Evolutionary conservation across 192 early-diverging fungal genomes (phyloP).

Genomic region (Thamnidium elegans): DNA sequence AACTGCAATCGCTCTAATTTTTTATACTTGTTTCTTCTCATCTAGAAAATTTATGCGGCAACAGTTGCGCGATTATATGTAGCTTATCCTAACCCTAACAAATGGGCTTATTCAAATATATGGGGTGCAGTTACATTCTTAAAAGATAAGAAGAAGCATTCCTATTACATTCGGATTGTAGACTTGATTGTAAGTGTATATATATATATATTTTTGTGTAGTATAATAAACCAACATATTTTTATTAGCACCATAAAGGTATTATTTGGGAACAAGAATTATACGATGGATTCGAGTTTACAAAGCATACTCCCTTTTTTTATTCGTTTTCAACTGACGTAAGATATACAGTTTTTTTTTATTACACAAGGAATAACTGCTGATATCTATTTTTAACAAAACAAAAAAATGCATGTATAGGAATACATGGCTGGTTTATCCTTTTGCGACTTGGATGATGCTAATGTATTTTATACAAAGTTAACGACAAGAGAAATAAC

Average conservation of each 20-base stretch:
- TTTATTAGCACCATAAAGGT: conserved; percentile 43
- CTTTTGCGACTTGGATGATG: conserved; percentile 67
- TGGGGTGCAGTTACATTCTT: conserved; percentile 72
- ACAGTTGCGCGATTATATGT: conserved; percentile 79
- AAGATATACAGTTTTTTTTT: conserved; percentile 18
- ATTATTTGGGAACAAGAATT: conserved; percentile 83
- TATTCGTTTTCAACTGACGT: conserved; percentile 71
- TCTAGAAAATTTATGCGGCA: conserved; percentile 76
- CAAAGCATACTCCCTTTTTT: conserved; percentile 60
- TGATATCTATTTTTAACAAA: background rate
- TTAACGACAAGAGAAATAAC: conserved; percentile 49
- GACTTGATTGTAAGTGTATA: conserved; percentile 53
- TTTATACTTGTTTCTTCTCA: background rate
- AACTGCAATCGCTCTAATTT: background rate
- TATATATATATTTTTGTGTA: background rate
- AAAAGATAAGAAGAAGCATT: conserved; percentile 60
- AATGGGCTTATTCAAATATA: conserved; percentile 71
- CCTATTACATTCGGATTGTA: conserved; percentile 63
- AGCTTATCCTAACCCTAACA: conserved; percentile 62
- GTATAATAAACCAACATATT: background rate
- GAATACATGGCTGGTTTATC: conserved; percentile 67
- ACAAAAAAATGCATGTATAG: conserved; percentile 20
- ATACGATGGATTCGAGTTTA: conserved; percentile 69
- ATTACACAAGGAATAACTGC: background rate
- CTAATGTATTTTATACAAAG: conserved; percentile 62